Conservation (phyloP, 495 filamentous ascomycete species). For the Penicillium lividum region DNA sequence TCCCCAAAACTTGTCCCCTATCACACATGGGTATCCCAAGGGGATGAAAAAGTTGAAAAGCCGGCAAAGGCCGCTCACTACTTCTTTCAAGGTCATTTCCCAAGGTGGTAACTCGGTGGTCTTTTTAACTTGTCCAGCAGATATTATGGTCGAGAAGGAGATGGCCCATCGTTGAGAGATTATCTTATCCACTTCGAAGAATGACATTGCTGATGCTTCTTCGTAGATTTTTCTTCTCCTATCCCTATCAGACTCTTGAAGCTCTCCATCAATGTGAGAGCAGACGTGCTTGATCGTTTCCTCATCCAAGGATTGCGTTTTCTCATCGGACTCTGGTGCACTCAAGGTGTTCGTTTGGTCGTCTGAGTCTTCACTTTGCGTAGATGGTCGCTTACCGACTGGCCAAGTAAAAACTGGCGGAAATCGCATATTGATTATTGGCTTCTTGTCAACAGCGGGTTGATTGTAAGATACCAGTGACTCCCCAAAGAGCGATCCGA, state of each 20-base stretch:
- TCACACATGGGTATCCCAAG: not conserved
- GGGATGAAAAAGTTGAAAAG: constrained; percentile 8
- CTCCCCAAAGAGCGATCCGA: not conserved
- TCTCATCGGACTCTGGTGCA: not conserved
- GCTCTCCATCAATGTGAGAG: not conserved
- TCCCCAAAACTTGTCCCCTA: constrained; percentile 4
- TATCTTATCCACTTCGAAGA: not conserved
- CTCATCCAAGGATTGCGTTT: not conserved
- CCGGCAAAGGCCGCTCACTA: not conserved
- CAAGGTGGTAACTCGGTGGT: not conserved
- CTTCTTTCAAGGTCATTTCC: not conserved
- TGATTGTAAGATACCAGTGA: not conserved
- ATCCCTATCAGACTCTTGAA: not conserved
- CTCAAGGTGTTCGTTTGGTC: not conserved
- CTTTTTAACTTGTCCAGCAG: not conserved
- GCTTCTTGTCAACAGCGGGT: not conserved
- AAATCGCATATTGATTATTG: not conserved
- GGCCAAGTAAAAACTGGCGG: not conserved
- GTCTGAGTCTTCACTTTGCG: not conserved
- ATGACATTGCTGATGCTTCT: not conserved
- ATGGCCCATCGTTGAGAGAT: not conserved
- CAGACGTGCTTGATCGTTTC: not conserved
- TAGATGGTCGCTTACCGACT: not conserved
- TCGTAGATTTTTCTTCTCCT: not conserved
- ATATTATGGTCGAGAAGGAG: not conserved